These are phyloP conservation scores for Crithidia mellificae DNA, from an alignment of 208 protist species.

Conservation along the genomic window DNA sequence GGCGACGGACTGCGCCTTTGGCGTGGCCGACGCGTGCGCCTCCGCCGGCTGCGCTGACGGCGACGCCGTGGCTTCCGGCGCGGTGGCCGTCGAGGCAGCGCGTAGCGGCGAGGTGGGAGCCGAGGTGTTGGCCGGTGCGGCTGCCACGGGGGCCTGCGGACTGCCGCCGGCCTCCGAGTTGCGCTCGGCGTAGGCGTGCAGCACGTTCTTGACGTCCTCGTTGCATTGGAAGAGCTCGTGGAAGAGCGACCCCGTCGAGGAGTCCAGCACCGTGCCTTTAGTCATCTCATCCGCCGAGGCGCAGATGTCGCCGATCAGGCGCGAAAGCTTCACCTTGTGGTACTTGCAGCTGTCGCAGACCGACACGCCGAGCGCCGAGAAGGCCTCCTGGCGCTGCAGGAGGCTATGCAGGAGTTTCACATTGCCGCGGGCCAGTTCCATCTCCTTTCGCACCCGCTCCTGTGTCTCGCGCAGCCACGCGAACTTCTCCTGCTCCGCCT, in stretches of 20 bases:
- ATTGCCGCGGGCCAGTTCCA: slow-evolving; percentile 53
- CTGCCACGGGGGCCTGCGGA: slow-evolving; percentile 12
- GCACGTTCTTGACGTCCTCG: slow-evolving; percentile 25
- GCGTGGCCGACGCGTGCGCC: not conserved
- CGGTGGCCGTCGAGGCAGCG: not conserved
- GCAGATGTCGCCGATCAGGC: slow-evolving; percentile 40
- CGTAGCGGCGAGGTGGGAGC: not conserved
- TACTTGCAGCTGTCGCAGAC: slow-evolving; percentile 74
- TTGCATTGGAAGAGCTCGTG: slow-evolving; percentile 36
- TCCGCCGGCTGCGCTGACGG: not conserved
- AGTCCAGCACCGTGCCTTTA: slow-evolving; percentile 38
- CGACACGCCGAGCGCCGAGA: slow-evolving; percentile 51
- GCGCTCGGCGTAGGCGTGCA: slow-evolving; percentile 23
- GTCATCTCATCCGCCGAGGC: slow-evolving; percentile 36
- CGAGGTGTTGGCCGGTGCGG: not conserved
- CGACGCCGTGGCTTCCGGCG: not conserved
- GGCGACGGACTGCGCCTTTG: not conserved
- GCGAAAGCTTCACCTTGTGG: slow-evolving; percentile 63
- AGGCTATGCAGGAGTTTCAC: slow-evolving; percentile 61
- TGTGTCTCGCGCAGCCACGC: slow-evolving; percentile 25
- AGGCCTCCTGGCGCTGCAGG: slow-evolving; percentile 46
- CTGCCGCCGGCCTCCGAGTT: slow-evolving; percentile 12
- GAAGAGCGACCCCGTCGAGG: slow-evolving; percentile 22
- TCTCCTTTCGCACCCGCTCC: slow-evolving; percentile 37
- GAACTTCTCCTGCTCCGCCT: slow-evolving; percentile 35